Conservation (phyloP, 331 rosid species). For the Quercus phellos region DNA sequence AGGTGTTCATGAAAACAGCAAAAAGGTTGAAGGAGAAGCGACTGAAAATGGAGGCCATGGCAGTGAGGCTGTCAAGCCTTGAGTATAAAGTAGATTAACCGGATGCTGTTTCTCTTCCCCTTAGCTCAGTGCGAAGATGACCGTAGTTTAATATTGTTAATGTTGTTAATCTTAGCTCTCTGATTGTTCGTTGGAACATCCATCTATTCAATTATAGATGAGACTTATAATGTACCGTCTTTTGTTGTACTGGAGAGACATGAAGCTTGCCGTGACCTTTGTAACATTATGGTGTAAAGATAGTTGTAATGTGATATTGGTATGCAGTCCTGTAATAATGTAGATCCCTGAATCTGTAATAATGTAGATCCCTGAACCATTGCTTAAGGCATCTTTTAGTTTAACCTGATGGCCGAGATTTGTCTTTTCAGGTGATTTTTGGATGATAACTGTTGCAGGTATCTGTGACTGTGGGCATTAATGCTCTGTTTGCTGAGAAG, state of each 20-base stretch:
- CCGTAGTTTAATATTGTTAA: constrained; percentile 32
- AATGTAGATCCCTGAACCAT: constrained; percentile 10
- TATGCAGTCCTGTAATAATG: constrained; percentile 32
- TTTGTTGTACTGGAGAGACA: constrained; percentile 42
- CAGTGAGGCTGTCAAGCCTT: constrained; percentile 30
- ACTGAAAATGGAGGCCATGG: constrained; percentile 45
- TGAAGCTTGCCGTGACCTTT: constrained; percentile 43
- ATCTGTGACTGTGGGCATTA: no score
- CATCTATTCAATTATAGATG: constrained; percentile 44
- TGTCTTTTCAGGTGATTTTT: neutral
- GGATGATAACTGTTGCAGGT: neutral
- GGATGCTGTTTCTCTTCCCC: constrained; percentile 32
- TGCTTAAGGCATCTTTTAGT: neutral
- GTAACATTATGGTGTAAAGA: constrained; percentile 48
- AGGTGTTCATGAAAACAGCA: constrained; percentile 34
- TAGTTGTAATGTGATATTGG: constrained; percentile 49
- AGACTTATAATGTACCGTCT: constrained; percentile 57
- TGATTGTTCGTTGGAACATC: constrained; percentile 62
- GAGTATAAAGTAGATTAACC: constrained; percentile 23
- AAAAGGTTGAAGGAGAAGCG: constrained; percentile 40
- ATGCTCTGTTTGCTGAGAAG: no score
- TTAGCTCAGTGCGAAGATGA: constrained; percentile 42
- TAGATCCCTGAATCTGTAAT: constrained; percentile 24
- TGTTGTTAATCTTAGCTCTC: constrained; percentile 51
- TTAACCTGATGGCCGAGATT: neutral